Percentiles rank a stretch among this genome's conserved stretches.
These are phyloP conservation scores for Starmerella apicola DNA, from an alignment of 805 yeast genomes.

Conservation along the genomic window DNA sequence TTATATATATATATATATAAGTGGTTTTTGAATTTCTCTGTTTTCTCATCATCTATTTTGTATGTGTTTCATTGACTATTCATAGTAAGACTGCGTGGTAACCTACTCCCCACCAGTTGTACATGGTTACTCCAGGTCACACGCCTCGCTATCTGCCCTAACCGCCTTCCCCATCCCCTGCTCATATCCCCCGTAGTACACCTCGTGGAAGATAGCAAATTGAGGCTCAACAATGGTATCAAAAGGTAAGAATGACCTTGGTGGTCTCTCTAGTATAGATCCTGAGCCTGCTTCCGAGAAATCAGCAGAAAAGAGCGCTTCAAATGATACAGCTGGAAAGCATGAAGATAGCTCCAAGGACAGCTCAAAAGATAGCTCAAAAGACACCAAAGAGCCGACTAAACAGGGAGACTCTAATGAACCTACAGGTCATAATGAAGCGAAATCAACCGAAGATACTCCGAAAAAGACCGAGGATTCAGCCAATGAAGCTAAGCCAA, in stretches of 20 bases:
- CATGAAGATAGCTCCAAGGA: not conserved
- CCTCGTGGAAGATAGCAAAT: too few relatives aligned
- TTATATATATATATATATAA: too few relatives aligned
- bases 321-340: not conserved
- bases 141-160: too few relatives aligned
- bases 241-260: not conserved
- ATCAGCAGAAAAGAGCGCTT: not conserved
- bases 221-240: not conserved
- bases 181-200: too few relatives aligned
- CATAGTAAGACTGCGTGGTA: too few relatives aligned
- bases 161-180: too few relatives aligned
- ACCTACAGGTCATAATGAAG: not conserved
- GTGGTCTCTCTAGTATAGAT: conserved; percentile 5
- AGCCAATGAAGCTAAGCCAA: not conserved
- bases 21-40: too few relatives aligned
- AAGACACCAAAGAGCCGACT: not conserved
- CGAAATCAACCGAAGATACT: not conserved
- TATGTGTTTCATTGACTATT: too few relatives aligned
- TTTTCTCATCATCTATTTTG: too few relatives aligned
- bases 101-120: too few relatives aligned
- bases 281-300: conserved; percentile 10
- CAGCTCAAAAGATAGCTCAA: not conserved
- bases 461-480: conserved; percentile 1
- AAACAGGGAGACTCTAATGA: not conserved
- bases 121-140: too few relatives aligned